These are phyloP conservation scores for Xylariales sp. DNA, from an alignment of 2,329 filamentous ascomycete species.

Conservation along the genomic window DNA sequence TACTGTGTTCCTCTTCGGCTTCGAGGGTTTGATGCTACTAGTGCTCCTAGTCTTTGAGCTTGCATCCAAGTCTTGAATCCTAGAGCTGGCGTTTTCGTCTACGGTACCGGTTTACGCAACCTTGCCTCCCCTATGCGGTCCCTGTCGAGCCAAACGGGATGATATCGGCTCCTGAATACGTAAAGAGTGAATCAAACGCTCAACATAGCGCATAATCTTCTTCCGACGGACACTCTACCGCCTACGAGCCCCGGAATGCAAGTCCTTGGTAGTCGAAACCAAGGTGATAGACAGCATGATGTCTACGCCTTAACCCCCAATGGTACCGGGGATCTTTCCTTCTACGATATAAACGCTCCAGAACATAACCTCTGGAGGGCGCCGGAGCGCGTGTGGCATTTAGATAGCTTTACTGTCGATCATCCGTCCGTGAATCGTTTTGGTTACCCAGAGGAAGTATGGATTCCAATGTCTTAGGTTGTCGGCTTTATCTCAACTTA, in stretches of 20 bases:
- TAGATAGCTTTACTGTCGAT: background rate
- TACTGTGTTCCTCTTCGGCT: too few relatives aligned
- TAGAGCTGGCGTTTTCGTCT: background rate
- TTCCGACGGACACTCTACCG: background rate
- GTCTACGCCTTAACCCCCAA: background rate
- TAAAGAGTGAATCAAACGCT: slow-evolving; percentile 1
- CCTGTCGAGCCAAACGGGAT: background rate
- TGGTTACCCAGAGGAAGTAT: slow-evolving; percentile 12
- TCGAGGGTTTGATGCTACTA: background rate
- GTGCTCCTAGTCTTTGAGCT: background rate
- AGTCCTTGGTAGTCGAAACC: background rate
- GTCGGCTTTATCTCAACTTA: background rate
- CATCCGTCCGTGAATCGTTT: slow-evolving; percentile 1
- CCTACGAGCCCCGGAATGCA: slow-evolving; percentile 20
- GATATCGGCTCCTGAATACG: background rate
- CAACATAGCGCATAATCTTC: background rate
- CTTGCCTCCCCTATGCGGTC: background rate
- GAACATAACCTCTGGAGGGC: slow-evolving; percentile 4
- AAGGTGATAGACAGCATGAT: slow-evolving; percentile 18
- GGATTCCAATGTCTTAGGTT: background rate
- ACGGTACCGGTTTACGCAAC: background rate
- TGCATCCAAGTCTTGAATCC: background rate
- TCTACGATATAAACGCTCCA: background rate
- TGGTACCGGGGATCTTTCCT: background rate
- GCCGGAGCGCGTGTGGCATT: background rate